phyloP scores from a whole-genome alignment of 2,329 filamentous ascomycete species.

The Sclerotinia glacialis region DNA sequence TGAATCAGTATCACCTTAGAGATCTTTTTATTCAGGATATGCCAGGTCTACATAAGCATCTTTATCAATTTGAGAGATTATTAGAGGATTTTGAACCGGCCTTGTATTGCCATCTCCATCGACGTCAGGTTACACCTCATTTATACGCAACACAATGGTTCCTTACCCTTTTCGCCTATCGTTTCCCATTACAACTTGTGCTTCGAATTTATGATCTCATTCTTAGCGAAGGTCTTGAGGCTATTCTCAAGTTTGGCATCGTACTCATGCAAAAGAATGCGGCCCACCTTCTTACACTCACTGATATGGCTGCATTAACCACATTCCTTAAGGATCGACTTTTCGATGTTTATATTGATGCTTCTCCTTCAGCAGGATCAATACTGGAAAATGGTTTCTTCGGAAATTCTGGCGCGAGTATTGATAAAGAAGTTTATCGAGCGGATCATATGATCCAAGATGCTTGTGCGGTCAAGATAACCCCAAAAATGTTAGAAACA shows the following conservation, averaged over 20 bases:
- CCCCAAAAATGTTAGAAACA: constrained; percentile 72
- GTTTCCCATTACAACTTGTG: constrained; percentile 93
- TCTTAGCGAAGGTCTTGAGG: constrained; percentile 85
- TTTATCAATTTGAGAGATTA: constrained; percentile 93
- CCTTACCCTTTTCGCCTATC: constrained; percentile 95
- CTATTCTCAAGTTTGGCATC: constrained; percentile 91
- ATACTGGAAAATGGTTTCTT: constrained; percentile 97
- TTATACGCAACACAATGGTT: constrained; percentile 99
- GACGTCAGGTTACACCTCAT: constrained; percentile 82
- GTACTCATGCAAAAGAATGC: constrained; percentile 96
- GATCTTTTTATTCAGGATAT: constrained; percentile 95
- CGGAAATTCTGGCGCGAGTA: constrained; percentile 80
- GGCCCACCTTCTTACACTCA: constrained; percentile 71
- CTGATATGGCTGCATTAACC: constrained; percentile 86
- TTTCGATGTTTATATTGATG: constrained; percentile 97
- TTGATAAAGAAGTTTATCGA: constrained; percentile 93
- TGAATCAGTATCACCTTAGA: constrained; percentile 93
- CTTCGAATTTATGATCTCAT: constrained; percentile 96
- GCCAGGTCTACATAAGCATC: constrained; percentile 87
- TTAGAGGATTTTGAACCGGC: constrained; percentile 93
- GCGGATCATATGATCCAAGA: constrained; percentile 92
- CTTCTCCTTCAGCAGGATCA: constrained; percentile 84
- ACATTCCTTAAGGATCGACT: constrained; percentile 89
- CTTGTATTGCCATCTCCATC: constrained; percentile 88
- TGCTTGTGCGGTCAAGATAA: constrained; percentile 83